Evolutionary conservation across 73 alveolate species (phyloP).

Genomic region (Durusdinium trenchii): DNA sequence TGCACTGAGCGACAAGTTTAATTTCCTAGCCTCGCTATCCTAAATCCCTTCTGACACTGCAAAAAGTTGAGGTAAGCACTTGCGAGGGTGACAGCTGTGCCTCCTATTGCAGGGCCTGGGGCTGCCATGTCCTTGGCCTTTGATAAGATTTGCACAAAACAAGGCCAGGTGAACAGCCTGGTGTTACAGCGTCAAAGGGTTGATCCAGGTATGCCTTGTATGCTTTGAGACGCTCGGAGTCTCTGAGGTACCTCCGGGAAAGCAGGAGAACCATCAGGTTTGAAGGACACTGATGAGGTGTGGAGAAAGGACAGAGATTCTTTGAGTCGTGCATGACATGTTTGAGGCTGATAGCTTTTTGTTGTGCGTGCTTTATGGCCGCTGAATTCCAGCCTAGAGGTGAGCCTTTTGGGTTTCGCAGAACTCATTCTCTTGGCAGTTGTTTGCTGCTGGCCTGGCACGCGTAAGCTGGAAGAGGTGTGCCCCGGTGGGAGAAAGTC

Average conservation of each 20-base stretch:
- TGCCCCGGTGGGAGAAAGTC: background rate
- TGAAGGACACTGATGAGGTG: conserved; percentile 68
- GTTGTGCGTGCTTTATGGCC: no score
- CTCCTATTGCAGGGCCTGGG: conserved; percentile 78
- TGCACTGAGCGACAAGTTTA: no score
- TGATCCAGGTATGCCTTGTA: background rate
- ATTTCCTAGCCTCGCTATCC: no score
- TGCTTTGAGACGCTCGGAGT: background rate
- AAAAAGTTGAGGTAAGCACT: conserved; percentile 2
- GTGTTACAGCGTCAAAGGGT: background rate
- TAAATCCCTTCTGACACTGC: background rate
- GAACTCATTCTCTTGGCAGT: background rate
- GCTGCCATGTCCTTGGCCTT: conserved; percentile 37
- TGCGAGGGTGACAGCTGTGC: conserved; percentile 59
- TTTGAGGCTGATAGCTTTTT: background rate
- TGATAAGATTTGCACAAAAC: no score
- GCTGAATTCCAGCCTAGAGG: background rate
- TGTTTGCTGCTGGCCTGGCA: conserved; percentile 81
- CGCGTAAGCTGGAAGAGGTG: conserved; percentile 83
- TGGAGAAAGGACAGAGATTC: background rate
- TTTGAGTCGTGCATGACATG: background rate
- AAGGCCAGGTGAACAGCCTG: background rate
- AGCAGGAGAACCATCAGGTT: conserved; percentile 38
- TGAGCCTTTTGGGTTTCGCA: background rate
- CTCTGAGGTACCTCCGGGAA: conserved; percentile 29